Conservation (phyloP, 2,329 filamentous ascomycete species). For the Colletotrichum horii region DNA sequence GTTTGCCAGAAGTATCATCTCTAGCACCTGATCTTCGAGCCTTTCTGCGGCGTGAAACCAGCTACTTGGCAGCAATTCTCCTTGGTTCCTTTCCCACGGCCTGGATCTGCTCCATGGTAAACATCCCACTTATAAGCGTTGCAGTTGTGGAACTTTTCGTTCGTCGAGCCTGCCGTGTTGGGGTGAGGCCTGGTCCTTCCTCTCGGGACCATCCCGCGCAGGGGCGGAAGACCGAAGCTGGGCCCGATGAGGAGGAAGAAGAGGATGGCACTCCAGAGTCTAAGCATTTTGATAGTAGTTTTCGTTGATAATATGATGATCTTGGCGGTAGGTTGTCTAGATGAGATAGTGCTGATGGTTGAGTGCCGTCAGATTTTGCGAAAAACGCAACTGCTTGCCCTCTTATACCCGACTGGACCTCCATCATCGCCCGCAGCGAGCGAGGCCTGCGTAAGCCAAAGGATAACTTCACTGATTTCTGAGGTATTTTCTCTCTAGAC, state of each 20-base stretch:
- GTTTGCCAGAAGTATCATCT: fast-evolving
- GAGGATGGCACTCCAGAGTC: fast-evolving
- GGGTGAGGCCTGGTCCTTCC: not conserved
- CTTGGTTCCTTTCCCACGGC: not conserved
- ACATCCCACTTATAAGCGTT: not conserved
- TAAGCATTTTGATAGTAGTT: not conserved
- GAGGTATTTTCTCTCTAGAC: not conserved
- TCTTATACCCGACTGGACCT: not conserved
- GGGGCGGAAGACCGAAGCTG: not conserved
- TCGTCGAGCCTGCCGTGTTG: not conserved
- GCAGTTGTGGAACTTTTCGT: not conserved
- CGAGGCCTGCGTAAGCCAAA: not conserved
- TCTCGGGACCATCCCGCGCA: not conserved
- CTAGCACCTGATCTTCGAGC: not conserved
- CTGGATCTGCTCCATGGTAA: not conserved
- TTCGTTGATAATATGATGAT: not conserved
- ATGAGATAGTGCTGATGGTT: not conserved
- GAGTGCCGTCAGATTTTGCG: no score
- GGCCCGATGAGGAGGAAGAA: not conserved
- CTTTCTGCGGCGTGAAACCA: not conserved
- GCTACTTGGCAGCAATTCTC: not conserved
- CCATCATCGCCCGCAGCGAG: not conserved
- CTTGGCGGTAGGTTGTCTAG: fast-evolving
- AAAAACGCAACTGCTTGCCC: not conserved
- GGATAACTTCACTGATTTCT: not conserved